A percentile compares a stretch with the other conserved stretches of the same genome.
Evolutionary conservation across 2,329 filamentous ascomycete species (phyloP).

Genomic region (Hypoxylon sp.): DNA sequence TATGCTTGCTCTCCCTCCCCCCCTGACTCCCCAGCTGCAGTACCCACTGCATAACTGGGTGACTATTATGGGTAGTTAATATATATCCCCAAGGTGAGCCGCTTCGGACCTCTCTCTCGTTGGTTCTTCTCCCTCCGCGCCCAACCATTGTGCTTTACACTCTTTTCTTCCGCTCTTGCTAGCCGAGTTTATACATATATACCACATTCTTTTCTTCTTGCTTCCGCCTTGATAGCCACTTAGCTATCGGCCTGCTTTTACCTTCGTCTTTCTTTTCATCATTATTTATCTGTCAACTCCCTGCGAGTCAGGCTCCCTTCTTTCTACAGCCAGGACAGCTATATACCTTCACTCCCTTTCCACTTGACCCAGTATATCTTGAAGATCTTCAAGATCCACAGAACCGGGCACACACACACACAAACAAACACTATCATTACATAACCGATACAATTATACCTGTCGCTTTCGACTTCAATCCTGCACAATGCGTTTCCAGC

Average conservation of each 20-base stretch:
- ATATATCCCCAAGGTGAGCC: constrained; percentile 41
- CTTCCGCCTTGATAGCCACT: constrained; percentile 28
- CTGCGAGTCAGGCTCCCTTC: constrained; percentile 42
- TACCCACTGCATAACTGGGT: constrained; percentile 18
- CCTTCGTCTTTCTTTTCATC: constrained; percentile 40
- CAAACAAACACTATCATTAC: constrained; percentile 25
- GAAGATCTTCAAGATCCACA: constrained; percentile 24
- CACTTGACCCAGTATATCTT: constrained; percentile 16
- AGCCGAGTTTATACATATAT: constrained; percentile 43
- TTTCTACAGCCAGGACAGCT: constrained; percentile 33
- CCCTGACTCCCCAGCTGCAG: constrained; percentile 11
- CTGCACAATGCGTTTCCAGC: constrained; percentile 45
- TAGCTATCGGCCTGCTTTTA: constrained; percentile 22
- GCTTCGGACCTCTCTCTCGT: constrained; percentile 29
- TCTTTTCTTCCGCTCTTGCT: constrained; percentile 40
- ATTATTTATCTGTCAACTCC: constrained; percentile 35
- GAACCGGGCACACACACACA: constrained; percentile 16
- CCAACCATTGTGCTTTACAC: constrained; percentile 37
- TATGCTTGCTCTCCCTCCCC: constrained; percentile 18
- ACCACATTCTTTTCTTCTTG: constrained; percentile 39
- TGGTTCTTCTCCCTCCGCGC: constrained; percentile 29
- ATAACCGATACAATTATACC: constrained; percentile 18
- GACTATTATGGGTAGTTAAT: constrained; percentile 35
- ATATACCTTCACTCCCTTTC: constrained; percentile 17
- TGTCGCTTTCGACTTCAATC: constrained; percentile 12